These are phyloP conservation scores for Hypericum androsaemum DNA, from an alignment of 345 rosid genomes.

Conservation along the genomic window DNA sequence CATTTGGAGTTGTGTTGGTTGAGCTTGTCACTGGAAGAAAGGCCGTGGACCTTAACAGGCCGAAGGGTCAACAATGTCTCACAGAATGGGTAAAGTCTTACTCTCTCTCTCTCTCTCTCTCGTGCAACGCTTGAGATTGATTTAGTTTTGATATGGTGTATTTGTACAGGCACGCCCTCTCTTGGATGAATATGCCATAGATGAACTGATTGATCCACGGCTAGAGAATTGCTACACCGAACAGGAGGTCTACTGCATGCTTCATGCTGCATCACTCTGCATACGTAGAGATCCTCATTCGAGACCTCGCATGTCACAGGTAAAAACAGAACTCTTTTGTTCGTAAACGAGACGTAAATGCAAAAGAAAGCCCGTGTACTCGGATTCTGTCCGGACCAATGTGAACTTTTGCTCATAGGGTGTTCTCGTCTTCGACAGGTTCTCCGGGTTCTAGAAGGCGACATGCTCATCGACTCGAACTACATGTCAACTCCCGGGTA, in stretches of 20 bases:
- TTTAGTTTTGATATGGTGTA: constrained; percentile 2
- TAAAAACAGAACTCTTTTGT: constrained; percentile 13
- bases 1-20: constrained; percentile 89
- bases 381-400: not conserved
- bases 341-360: too few species aligned
- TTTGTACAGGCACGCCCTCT: constrained; percentile 79
- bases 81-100: constrained; percentile 75
- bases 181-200: constrained; percentile 75
- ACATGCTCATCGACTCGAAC: constrained; percentile 59
- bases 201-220: constrained; percentile 73
- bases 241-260: constrained; percentile 88
- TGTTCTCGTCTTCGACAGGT: constrained; percentile 38
- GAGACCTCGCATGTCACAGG: constrained; percentile 99
- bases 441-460: constrained; percentile 92
- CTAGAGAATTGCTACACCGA: constrained; percentile 47
- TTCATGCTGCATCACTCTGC: constrained; percentile 88
- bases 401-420: not conserved
- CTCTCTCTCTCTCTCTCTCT: not conserved
- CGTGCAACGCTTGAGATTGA: not conserved
- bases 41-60: constrained; percentile 82
- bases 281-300: constrained; percentile 77
- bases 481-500: constrained; percentile 60
- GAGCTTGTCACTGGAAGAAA: constrained; percentile 96
- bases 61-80: constrained; percentile 96
- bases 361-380: too few species aligned